Percentiles rank a stretch among this genome's conserved stretches.
These are phyloP conservation scores for Leccinum subgranulosum DNA, from an alignment of 768 basidiomycete genomes.

Conservation along the genomic window DNA sequence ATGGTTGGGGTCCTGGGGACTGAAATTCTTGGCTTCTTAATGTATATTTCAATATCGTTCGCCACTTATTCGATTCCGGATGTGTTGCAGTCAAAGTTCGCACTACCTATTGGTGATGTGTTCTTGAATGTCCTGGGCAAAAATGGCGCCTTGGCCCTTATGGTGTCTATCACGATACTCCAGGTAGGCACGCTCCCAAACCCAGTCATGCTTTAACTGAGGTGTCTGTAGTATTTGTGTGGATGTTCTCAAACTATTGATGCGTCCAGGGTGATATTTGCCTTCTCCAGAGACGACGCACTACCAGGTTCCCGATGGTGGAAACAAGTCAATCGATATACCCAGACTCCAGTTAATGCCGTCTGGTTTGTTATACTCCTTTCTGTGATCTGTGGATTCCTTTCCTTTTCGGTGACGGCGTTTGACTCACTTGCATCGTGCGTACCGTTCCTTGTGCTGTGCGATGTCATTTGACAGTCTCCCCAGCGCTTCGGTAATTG, in stretches of 20 bases:
- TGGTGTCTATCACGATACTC: conserved; percentile 42
- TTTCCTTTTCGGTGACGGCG: conserved; percentile 33
- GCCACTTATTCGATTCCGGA: conserved; percentile 38
- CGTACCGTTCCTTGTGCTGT: background rate
- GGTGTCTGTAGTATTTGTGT: conserved; percentile 33
- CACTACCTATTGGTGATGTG: conserved; percentile 42
- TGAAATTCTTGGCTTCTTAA: conserved; percentile 40
- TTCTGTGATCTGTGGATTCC: conserved; percentile 30
- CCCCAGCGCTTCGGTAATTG: conserved; percentile 31
- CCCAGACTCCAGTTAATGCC: conserved; percentile 37
- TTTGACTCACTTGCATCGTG: conserved; percentile 36
- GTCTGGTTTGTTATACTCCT: conserved; percentile 38
- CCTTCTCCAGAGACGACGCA: conserved; percentile 39
- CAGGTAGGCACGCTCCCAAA: conserved; percentile 31
- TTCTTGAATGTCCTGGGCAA: conserved; percentile 38
- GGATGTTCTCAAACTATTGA: conserved; percentile 47
- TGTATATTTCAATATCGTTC: conserved; percentile 42
- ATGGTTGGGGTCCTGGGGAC: conserved; percentile 40
- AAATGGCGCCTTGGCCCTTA: conserved; percentile 41
- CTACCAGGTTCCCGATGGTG: conserved; percentile 37
- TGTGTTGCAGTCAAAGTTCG: conserved; percentile 31
- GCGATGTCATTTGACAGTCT: background rate
- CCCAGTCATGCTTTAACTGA: background rate
- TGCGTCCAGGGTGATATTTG: conserved; percentile 46
- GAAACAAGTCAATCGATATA: conserved; percentile 32